Conservation (phyloP, 495 filamentous ascomycete species). For the Lophiostoma macrostomum region DNA sequence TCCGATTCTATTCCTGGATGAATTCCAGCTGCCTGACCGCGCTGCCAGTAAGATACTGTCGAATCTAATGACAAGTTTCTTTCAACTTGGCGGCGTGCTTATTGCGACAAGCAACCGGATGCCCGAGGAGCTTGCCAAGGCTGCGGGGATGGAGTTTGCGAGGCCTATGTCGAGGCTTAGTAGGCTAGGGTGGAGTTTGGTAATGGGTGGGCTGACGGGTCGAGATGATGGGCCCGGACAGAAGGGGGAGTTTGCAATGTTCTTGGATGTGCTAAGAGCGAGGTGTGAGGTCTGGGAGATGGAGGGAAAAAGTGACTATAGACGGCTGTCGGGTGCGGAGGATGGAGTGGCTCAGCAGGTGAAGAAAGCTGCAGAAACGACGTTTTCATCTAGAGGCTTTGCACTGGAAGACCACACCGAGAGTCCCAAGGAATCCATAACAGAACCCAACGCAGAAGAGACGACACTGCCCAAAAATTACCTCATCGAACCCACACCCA, state of each 20-base stretch:
- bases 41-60: constrained; percentile 67
- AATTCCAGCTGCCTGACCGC: constrained; percentile 71
- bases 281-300: constrained; percentile 72
- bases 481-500: constrained; percentile 15
- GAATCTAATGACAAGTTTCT: constrained; percentile 68
- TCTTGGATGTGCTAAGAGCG: constrained; percentile 64
- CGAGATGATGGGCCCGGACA: constrained; percentile 45
- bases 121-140: constrained; percentile 69
- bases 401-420: no score
- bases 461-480: constrained; percentile 28
- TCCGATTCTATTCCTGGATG: constrained; percentile 69
- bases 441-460: no score
- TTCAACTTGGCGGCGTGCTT: constrained; percentile 69
- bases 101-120: constrained; percentile 71
- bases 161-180: constrained; percentile 49
- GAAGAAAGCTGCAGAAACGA: background rate
- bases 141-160: constrained; percentile 57
- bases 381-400: background rate
- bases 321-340: constrained; percentile 42
- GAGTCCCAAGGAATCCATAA: no score
- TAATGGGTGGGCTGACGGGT: constrained; percentile 41
- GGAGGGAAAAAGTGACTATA: constrained; percentile 63
- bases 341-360: background rate
- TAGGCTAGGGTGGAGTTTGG: constrained; percentile 47
- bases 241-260: constrained; percentile 61